Evolutionary conservation across 2,329 filamentous ascomycete species (phyloP).

Genomic region (Cyphellophora europaea): DNA sequence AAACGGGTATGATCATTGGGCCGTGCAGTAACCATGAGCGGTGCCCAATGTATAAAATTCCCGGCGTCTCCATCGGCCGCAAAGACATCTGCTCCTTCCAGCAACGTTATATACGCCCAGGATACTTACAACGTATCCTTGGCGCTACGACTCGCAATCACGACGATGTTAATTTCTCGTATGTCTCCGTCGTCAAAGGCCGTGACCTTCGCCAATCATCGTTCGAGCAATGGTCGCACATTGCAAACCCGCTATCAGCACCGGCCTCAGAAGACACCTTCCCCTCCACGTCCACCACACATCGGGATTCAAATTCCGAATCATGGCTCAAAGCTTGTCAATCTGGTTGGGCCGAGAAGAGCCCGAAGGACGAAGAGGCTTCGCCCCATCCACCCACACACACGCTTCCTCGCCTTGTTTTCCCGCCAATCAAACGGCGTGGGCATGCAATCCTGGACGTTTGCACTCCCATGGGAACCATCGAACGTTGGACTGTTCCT

Average conservation of each 20-base stretch:
- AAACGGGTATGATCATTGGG: conserved; percentile 53
- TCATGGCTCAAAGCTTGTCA: conserved; percentile 5
- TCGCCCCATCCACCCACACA: conserved; percentile 6
- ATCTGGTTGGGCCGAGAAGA: conserved; percentile 2
- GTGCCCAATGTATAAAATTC: conserved; percentile 78
- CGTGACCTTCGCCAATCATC: conserved; percentile 42
- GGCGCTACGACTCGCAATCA: conserved; percentile 62
- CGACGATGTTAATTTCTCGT: conserved; percentile 86
- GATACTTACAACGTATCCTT: conserved; percentile 69
- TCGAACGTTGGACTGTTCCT: conserved; percentile 92
- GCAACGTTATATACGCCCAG: conserved; percentile 78
- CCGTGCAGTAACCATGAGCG: conserved; percentile 76
- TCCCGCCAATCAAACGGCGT: conserved; percentile 74
- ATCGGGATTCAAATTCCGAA: conserved; percentile 8
- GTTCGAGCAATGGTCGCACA: conserved; percentile 11
- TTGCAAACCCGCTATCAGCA: conserved; percentile 12
- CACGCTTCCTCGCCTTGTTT: conserved; percentile 63
- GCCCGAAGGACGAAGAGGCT: conserved; percentile 6
- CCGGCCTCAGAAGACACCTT: conserved; percentile 5
- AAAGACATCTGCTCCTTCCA: conserved; percentile 88
- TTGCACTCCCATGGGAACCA: conserved; percentile 73
- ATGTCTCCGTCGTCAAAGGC: conserved; percentile 75
- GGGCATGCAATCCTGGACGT: conserved; percentile 85
- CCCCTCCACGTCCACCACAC: background rate
- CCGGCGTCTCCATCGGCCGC: conserved; percentile 61